phyloP scores from a whole-genome alignment of 306 rosid species.

The Fragaria ananassa region DNA sequence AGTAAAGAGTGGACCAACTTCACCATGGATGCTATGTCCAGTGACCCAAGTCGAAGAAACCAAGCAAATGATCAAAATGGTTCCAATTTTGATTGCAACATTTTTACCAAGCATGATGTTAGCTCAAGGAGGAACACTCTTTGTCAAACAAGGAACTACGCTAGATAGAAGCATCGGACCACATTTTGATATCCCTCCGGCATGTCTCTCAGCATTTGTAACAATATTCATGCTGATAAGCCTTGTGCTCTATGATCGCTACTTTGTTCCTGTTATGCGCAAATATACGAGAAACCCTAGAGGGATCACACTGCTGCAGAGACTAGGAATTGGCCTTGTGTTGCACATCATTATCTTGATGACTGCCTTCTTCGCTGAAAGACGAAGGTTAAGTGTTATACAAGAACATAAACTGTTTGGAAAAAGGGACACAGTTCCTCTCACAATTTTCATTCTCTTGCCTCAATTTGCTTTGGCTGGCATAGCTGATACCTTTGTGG shows the following conservation, averaged over 20 bases:
- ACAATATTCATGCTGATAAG: constrained; percentile 61
- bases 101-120: constrained; percentile 52
- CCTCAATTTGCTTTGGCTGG: constrained; percentile 78
- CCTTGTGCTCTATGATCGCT: constrained; percentile 54
- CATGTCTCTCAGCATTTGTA: constrained; percentile 42
- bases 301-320: constrained; percentile 80
- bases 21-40: constrained; percentile 60
- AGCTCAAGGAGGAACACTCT: constrained; percentile 51
- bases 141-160: constrained; percentile 62
- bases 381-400: constrained; percentile 50
- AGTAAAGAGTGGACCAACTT: constrained; percentile 33
- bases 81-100: constrained; percentile 57
- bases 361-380: constrained; percentile 47
- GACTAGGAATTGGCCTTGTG: constrained; percentile 67
- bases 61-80: constrained; percentile 73
- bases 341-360: constrained; percentile 45
- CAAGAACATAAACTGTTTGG: constrained; percentile 34
- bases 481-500: constrained; percentile 60
- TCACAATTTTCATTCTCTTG: constrained; percentile 62
- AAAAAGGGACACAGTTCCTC: constrained; percentile 43
- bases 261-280: constrained; percentile 43
- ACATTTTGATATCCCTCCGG: constrained; percentile 60
- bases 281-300: constrained; percentile 68
- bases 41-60: constrained; percentile 92
- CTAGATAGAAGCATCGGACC: constrained; percentile 57